phyloP scores from a whole-genome alignment of 192 early-diverging fungal species.

The Oehlia diaphana region DNA sequence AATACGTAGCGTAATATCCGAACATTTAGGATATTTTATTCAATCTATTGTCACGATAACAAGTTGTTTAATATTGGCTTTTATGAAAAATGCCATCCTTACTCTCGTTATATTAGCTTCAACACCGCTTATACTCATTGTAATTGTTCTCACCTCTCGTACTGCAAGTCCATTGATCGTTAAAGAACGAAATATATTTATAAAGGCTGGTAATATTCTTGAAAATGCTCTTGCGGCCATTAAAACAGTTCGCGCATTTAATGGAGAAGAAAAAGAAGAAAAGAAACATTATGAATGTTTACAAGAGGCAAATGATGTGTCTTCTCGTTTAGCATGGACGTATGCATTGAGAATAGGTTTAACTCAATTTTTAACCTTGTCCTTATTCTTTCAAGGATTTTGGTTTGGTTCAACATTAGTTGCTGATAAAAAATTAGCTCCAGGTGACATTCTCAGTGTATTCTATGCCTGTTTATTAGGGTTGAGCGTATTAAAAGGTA shows the following conservation, averaged over 20 bases:
- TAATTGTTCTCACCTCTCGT: not conserved
- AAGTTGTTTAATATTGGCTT: slow-evolving; percentile 44
- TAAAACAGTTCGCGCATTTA: slow-evolving; percentile 20
- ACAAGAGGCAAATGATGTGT: slow-evolving; percentile 14
- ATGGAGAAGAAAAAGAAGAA: slow-evolving; percentile 30
- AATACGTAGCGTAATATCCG: slow-evolving; percentile 9
- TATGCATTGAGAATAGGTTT: slow-evolving; percentile 2
- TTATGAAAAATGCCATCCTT: slow-evolving; percentile 55
- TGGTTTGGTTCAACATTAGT: slow-evolving; percentile 26
- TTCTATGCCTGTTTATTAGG: slow-evolving; percentile 16
- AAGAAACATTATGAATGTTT: slow-evolving; percentile 19
- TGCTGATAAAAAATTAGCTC: slow-evolving; percentile 7
- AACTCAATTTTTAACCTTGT: slow-evolving; percentile 20
- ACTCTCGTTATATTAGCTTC: slow-evolving; percentile 63
- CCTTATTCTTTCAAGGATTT: slow-evolving; percentile 28
- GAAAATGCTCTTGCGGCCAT: slow-evolving; percentile 22
- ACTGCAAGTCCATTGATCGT: not conserved
- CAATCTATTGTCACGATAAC: slow-evolving; percentile 8
- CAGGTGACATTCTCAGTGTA: slow-evolving; percentile 20
- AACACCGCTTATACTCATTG: slow-evolving; percentile 60
- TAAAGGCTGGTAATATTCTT: slow-evolving; percentile 27
- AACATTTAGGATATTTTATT: slow-evolving; percentile 6
- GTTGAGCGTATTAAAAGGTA: not conserved
- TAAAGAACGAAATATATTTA: slow-evolving; percentile 14
- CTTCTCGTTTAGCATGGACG: not conserved